A percentile compares a stretch with the other conserved stretches of the same genome.
These are phyloP conservation scores for Auricularia heimuer DNA, from an alignment of 768 basidiomycete genomes.

Conservation along the genomic window DNA sequence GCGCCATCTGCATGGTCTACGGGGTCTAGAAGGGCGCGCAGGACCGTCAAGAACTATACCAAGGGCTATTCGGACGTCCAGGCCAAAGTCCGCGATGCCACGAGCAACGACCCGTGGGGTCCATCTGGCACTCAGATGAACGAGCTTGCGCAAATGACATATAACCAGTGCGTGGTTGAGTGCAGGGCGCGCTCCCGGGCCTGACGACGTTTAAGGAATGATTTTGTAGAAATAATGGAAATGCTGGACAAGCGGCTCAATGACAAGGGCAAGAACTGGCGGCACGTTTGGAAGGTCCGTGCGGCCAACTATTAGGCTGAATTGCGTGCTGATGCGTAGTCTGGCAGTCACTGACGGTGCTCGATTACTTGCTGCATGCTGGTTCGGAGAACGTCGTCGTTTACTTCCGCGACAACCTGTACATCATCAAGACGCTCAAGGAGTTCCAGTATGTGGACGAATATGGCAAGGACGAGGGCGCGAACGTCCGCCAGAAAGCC, in stretches of 20 bases:
- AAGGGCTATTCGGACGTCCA: conserved; percentile 90
- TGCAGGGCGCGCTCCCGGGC: neutral
- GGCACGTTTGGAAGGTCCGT: conserved; percentile 93
- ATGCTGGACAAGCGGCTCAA: conserved; percentile 98
- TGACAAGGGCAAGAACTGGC: conserved; percentile 99
- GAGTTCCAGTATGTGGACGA: conserved; percentile 98
- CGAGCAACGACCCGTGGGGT: conserved; percentile 97
- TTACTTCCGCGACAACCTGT: conserved; percentile 95
- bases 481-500: conserved; percentile 95
- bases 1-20: neutral
- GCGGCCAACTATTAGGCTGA: neutral
- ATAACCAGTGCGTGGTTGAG: conserved; percentile 70
- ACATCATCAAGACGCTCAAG: conserved; percentile 96
- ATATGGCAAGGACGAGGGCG: conserved; percentile 91
- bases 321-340: neutral
- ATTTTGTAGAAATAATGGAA: conserved; percentile 99
- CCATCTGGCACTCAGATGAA: conserved; percentile 98
- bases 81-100: conserved; percentile 92
- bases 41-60: conserved; percentile 92
- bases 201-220: conserved; percentile 43
- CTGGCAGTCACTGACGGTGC: conserved; percentile 44
- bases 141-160: conserved; percentile 93
- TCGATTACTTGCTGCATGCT: conserved; percentile 92
- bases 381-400: conserved; percentile 98
- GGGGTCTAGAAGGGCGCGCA: conserved; percentile 36